phyloP scores from a whole-genome alignment of 208 protist genomes.

The Jaenimonas drosophilae region DNA sequence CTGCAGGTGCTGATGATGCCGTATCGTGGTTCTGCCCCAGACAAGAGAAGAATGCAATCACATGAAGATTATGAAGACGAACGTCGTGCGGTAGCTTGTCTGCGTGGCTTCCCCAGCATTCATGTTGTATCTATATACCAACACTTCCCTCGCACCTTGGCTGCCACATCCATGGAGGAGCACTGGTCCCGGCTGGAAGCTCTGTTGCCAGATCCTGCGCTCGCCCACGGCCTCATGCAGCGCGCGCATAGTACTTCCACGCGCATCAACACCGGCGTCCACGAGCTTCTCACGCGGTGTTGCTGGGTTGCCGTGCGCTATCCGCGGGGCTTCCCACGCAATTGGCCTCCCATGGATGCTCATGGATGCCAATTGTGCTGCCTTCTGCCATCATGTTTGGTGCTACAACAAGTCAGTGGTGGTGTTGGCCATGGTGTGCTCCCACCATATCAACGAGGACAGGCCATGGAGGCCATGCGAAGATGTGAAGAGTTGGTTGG shows the following conservation, averaged over 20 bases:
- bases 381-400: neutral
- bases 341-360: too few species aligned
- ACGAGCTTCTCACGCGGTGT: too few species aligned
- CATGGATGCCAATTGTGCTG: neutral
- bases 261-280: too few species aligned
- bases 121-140: neutral
- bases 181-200: neutral
- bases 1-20: too few species aligned
- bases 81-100: neutral
- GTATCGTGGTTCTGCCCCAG: neutral
- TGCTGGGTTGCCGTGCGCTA: neutral
- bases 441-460: neutral
- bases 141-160: neutral
- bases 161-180: neutral
- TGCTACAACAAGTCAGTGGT: neutral
- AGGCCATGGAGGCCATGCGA: neutral
- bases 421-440: neutral
- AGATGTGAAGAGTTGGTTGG: neutral
- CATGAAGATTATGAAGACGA: neutral
- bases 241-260: too few species aligned
- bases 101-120: neutral
- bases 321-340: neutral
- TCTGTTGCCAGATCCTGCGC: too few species aligned
- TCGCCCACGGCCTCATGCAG: too few species aligned
- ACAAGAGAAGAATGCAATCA: neutral